Conservation (phyloP, 208 protist species). For the Wallacemonas rigidus region DNA sequence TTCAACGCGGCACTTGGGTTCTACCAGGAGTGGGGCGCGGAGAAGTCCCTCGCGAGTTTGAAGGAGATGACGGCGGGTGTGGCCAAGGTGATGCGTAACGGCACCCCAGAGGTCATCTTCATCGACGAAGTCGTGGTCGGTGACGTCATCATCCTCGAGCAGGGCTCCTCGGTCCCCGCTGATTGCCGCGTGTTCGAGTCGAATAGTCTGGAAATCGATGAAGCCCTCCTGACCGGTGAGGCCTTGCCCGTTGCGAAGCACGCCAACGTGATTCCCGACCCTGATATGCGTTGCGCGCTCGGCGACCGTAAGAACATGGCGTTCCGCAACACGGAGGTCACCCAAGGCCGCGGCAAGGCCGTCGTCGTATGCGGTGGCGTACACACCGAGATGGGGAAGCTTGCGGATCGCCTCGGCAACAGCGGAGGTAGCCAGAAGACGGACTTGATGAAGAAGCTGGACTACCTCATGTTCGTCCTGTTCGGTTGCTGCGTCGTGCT, state of each 20-base stretch:
- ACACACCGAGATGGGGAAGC: conserved; percentile 89
- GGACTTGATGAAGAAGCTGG: conserved; percentile 78
- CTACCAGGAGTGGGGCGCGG: conserved; percentile 87
- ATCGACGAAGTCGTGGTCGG: conserved; percentile 95
- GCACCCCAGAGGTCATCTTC: conserved; percentile 68
- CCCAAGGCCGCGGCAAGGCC: conserved; percentile 54
- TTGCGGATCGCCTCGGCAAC: conserved; percentile 64
- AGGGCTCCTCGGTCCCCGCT: conserved; percentile 91
- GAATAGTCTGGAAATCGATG: conserved; percentile 85
- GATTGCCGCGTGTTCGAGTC: conserved; percentile 92
- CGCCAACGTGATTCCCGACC: conserved; percentile 84
- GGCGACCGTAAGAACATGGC: conserved; percentile 87
- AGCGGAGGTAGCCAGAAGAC: conserved; percentile 57
- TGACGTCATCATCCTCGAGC: conserved; percentile 90
- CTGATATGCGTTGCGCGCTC: conserved; percentile 87
- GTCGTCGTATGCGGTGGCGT: conserved; percentile 76
- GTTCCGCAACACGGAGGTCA: conserved; percentile 93
- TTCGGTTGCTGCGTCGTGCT: conserved; percentile 76
- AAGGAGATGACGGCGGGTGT: conserved; percentile 87
- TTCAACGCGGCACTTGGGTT: conserved; percentile 89
- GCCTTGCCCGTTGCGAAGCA: conserved; percentile 85
- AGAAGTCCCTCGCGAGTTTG: conserved; percentile 81
- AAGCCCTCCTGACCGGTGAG: conserved; percentile 95
- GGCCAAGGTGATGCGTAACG: conserved; percentile 91
- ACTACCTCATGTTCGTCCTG: conserved; percentile 91